Evolutionary conservation across 1,284 basidiomycete genomes (phyloP).

Genomic region (Trichosporon faecale): DNA sequence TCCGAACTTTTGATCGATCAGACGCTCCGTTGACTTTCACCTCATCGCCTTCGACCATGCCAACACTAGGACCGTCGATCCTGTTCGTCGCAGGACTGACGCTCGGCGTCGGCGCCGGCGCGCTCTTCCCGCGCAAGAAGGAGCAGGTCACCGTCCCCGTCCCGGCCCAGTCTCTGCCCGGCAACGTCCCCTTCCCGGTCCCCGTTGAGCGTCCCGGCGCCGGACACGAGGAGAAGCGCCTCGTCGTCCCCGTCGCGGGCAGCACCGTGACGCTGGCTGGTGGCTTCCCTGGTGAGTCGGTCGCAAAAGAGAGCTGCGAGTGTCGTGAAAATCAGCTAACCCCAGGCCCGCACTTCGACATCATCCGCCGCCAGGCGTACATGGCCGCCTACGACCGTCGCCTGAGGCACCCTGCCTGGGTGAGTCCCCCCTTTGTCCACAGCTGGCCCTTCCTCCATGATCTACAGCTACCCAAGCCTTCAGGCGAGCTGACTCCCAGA

Average conservation of each 20-base stretch:
- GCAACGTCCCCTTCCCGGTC: slow-evolving; percentile 22
- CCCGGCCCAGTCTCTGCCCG: neutral
- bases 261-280: slow-evolving; percentile 39
- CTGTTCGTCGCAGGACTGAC: slow-evolving; percentile 51
- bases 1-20: neutral
- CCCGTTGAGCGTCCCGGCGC: slow-evolving; percentile 28
- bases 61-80: slow-evolving; percentile 46
- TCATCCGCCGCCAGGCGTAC: slow-evolving; percentile 75
- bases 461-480: too few species aligned
- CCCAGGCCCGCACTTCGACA: slow-evolving; percentile 76
- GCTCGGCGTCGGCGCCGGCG: slow-evolving; percentile 46
- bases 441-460: neutral
- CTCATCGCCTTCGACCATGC: slow-evolving; percentile 32
- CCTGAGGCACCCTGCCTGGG: slow-evolving; percentile 89
- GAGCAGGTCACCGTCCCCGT: slow-evolving; percentile 9
- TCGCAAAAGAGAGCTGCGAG: neutral
- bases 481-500: slow-evolving; percentile 57
- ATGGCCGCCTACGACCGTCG: slow-evolving; percentile 87
- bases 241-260: slow-evolving; percentile 32
- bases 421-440: slow-evolving; percentile 49
- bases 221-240: slow-evolving; percentile 22
- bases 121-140: slow-evolving; percentile 33
- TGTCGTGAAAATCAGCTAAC: slow-evolving; percentile 27
- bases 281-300: slow-evolving; percentile 50
- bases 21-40: neutral